Evolutionary conservation across 371 early-diverging fungal species (phyloP), one percentile per base, ranked within the genome.

Genomic region (Mortierella polycephala): DNA sequence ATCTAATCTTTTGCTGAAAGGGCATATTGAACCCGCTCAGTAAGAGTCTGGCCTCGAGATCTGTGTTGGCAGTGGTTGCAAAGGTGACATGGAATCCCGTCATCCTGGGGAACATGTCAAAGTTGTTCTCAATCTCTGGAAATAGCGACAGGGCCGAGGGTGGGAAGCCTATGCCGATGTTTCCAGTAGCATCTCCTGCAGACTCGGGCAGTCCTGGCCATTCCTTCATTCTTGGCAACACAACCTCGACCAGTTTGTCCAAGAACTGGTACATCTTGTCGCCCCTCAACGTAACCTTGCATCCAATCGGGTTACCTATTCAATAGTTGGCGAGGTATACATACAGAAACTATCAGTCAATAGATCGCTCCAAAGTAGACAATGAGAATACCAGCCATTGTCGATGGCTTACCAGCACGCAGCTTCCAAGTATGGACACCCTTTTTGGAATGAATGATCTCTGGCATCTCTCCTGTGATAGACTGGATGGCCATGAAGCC

Each of bases 91-190:
- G 88, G 72, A 96, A 94, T 44, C 95, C 96, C 51, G 93, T 93
- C 85, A 96, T 87, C 60, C 89, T 85, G 18, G 98, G 98, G 83
- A 91, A 95, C 83, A 91, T 90, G 69, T 97, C 98, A 81, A 95
- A 97, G 64, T 94, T 93, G 47, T 91, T 89, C 86, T 97, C 98
- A 67, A 97, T 94, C 86, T 98, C 98, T 23, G 97, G 97, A 89
- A 97, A 98, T 71, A 98, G 83, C 54, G 94, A 94, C 58, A 94
- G 82, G 6, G 91, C 94, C 37, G 93, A 91, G 21, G 93, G 86
- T 14, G 91, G 91, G 81, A 98, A 90, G n/a, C 95, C 93, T 64
- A 97, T 81, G 18, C 92, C 90, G 70, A 97, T 88, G 80, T 91
- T 92, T 45, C 97, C 98, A 50, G 90, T 87, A 51, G 91, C 90